Percentiles rank a stretch among this genome's conserved stretches.
These are phyloP conservation scores for Peterozyma xylosa DNA, from an alignment of 805 yeast species.

Conservation along the genomic window DNA sequence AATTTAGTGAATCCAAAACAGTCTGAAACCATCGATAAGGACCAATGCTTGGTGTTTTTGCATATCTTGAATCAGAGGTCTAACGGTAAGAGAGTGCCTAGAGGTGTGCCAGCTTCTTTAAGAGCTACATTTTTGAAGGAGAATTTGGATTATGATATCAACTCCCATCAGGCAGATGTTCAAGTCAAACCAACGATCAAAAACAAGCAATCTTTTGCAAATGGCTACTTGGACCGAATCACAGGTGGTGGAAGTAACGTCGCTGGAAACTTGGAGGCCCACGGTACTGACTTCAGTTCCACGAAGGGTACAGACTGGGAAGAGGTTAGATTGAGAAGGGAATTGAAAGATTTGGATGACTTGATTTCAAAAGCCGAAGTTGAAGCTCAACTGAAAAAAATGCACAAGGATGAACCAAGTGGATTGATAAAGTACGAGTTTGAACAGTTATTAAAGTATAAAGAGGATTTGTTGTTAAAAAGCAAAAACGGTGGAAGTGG, in stretches of 20 bases:
- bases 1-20: constrained; percentile 88
- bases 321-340: constrained; percentile 74
- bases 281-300: constrained; percentile 57
- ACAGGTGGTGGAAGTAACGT: constrained; percentile 33
- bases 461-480: constrained; percentile 48
- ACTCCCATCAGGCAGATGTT: constrained; percentile 42
- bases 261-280: constrained; percentile 24
- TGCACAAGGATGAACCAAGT: constrained; percentile 16
- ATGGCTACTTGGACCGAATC: constrained; percentile 45
- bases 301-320: constrained; percentile 90
- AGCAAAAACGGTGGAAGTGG: constrained; percentile 36
- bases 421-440: constrained; percentile 49
- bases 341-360: constrained; percentile 67
- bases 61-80: constrained; percentile 86
- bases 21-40: constrained; percentile 83
- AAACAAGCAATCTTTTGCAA: constrained; percentile 38
- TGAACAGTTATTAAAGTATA: constrained; percentile 76
- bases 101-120: constrained; percentile 89
- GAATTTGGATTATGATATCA: constrained; percentile 62
- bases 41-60: constrained; percentile 81
- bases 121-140: constrained; percentile 89
- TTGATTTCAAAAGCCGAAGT: constrained; percentile 50
- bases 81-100: constrained; percentile 75
- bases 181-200: constrained; percentile 12
- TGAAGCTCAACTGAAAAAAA: constrained; percentile 29